Conservation (phyloP, 345 rosid genomes). For the Firmiana major region DNA sequence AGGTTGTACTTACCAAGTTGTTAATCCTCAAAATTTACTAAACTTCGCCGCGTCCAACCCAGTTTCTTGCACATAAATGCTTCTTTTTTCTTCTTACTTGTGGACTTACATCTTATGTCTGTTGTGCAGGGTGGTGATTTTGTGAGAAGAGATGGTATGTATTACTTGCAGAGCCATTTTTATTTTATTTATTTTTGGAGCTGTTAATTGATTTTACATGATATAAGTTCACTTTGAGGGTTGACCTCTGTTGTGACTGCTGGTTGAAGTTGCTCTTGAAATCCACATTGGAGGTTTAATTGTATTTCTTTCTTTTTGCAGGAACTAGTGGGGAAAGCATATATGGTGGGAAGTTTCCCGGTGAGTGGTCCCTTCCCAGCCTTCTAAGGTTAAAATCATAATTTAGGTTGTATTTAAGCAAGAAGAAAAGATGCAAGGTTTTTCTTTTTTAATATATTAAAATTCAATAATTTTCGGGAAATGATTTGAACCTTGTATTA, state of each 20-base stretch:
- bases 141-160: conserved; percentile 84
- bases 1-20: conserved; percentile 90
- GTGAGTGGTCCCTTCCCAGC: conserved; percentile 34
- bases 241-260: not conserved
- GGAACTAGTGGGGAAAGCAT: conserved; percentile 95
- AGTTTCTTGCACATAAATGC: conserved; percentile 11
- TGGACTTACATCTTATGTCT: conserved; percentile 30
- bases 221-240: not conserved
- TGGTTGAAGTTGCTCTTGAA: not conserved
- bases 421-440: not conserved
- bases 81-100: not conserved
- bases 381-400: not conserved
- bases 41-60: conserved; percentile 41
- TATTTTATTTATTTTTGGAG: not conserved
- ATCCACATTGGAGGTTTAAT: not conserved
- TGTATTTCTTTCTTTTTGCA: conserved; percentile 27
- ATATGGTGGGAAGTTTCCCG: conserved; percentile 81
- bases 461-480: not conserved
- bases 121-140: conserved; percentile 94
- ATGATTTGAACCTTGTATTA: not conserved
- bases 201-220: not conserved
- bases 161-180: conserved; percentile 2
- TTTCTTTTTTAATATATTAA: not conserved
- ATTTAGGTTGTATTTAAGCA: not conserved
- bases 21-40: conserved; percentile 48